Evolutionary conservation across 2,329 filamentous ascomycete species (phyloP).

Genomic region (Verticillium dahliae): DNA sequence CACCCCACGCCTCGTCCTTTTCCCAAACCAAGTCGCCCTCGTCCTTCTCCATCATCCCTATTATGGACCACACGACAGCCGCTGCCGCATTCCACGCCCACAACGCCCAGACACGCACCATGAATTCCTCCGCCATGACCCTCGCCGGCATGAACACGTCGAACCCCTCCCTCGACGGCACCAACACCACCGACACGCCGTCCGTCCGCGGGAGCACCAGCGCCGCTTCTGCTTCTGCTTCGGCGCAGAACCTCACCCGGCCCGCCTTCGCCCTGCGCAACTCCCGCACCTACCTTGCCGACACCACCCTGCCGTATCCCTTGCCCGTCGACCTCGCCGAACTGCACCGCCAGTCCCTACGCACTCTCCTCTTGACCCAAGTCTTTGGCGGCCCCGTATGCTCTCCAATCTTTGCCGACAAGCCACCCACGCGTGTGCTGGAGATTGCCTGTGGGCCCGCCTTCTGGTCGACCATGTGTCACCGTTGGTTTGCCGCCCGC

Average conservation of each 20-base stretch:
- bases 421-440: slow-evolving; percentile 69
- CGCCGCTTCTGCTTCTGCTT: slow-evolving; percentile 1
- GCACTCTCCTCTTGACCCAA: slow-evolving; percentile 73
- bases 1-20: background rate
- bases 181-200: slow-evolving; percentile 2
- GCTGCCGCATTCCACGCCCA: slow-evolving; percentile 1
- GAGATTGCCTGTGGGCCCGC: slow-evolving; percentile 84
- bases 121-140: slow-evolving; percentile 1
- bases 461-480: slow-evolving; percentile 85
- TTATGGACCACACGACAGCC: slow-evolving; percentile 1
- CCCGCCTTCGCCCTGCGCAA: slow-evolving; percentile 61
- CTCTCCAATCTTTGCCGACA: slow-evolving; percentile 57
- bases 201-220: slow-evolving; percentile 4
- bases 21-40: background rate
- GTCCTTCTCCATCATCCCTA: slow-evolving; percentile 1
- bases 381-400: slow-evolving; percentile 77
- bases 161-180: slow-evolving; percentile 4
- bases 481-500: slow-evolving; percentile 66
- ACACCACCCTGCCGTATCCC: slow-evolving; percentile 68
- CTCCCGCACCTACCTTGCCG: slow-evolving; percentile 76
- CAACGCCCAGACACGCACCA: slow-evolving; percentile 1
- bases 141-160: slow-evolving; percentile 8
- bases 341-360: slow-evolving; percentile 78
- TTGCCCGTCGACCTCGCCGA: slow-evolving; percentile 82
- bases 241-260: slow-evolving; percentile 11